Conservation (phyloP, 495 filamentous ascomycete genomes). For the Podospora tetraspora region DNA sequence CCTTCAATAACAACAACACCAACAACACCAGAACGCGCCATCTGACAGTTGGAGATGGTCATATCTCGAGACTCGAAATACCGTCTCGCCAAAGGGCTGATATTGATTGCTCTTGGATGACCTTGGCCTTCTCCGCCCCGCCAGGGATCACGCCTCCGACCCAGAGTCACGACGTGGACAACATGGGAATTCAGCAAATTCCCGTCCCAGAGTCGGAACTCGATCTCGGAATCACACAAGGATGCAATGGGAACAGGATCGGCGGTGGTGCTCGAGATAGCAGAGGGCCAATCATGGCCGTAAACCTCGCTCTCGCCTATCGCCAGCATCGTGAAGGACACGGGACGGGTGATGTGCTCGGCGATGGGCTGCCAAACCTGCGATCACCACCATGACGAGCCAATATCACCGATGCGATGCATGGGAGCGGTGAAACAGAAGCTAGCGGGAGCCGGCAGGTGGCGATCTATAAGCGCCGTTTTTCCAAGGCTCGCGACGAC, state of each 20-base stretch:
- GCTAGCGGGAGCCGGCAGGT: neutral
- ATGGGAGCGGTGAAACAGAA: neutral
- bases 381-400: neutral
- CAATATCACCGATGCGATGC: neutral
- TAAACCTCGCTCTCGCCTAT: neutral
- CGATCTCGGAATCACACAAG: neutral
- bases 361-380: neutral
- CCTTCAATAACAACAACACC: neutral
- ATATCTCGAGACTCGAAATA: neutral
- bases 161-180: neutral
- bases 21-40: neutral
- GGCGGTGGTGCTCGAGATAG: neutral
- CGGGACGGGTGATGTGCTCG: neutral
- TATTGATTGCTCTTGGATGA: neutral
- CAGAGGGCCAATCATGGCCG: neutral
- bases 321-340: neutral
- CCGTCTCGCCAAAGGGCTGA: neutral
- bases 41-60: neutral
- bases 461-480: neutral
- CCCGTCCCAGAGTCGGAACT: neutral
- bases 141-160: neutral
- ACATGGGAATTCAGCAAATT: neutral
- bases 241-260: neutral
- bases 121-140: neutral
- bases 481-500: neutral